phyloP scores from a whole-genome alignment of 768 basidiomycete species.

The Suillus occidentalis region DNA sequence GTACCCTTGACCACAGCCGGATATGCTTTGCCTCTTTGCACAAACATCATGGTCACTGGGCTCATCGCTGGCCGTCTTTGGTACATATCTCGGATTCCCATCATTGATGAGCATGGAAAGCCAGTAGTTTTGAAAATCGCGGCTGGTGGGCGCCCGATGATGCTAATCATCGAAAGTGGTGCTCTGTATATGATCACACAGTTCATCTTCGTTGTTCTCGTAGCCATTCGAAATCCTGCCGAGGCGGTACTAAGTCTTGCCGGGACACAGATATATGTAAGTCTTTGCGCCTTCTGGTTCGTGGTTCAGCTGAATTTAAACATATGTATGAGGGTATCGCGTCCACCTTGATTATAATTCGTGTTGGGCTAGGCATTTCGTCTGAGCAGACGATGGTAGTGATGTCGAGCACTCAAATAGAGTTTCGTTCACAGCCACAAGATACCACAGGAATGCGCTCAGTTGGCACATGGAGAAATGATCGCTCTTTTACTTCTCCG shows the following conservation, averaged over 20 bases:
- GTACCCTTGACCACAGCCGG: slow-evolving; percentile 29
- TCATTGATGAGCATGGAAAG: slow-evolving; percentile 2
- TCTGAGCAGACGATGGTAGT: slow-evolving; percentile 3
- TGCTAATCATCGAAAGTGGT: slow-evolving; percentile 32
- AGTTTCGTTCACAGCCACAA: not conserved
- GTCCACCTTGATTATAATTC: slow-evolving; percentile 21
- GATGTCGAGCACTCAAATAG: not conserved
- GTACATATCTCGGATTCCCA: slow-evolving; percentile 15
- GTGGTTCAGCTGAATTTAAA: not conserved
- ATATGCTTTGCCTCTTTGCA: slow-evolving; percentile 33
- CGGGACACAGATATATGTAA: slow-evolving; percentile 33
- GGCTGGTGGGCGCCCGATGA: slow-evolving; percentile 16
- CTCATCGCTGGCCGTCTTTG: slow-evolving; percentile 36
- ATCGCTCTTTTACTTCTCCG: not conserved
- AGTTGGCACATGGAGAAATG: not conserved
- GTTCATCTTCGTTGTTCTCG: slow-evolving; percentile 31
- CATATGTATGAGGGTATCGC: slow-evolving; percentile 12
- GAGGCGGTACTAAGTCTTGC: slow-evolving; percentile 25
- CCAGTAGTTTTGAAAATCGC: slow-evolving; percentile 3
- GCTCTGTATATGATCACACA: slow-evolving; percentile 32
- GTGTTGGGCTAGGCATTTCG: slow-evolving; percentile 17
- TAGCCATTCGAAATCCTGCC: slow-evolving; percentile 30
- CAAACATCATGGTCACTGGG: slow-evolving; percentile 34
- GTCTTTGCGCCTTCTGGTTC: slow-evolving; percentile 1
- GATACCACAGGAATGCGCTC: not conserved